Base-by-base conservation (phyloP, 805 yeast species). In the Candida jianshihensis region DNA sequence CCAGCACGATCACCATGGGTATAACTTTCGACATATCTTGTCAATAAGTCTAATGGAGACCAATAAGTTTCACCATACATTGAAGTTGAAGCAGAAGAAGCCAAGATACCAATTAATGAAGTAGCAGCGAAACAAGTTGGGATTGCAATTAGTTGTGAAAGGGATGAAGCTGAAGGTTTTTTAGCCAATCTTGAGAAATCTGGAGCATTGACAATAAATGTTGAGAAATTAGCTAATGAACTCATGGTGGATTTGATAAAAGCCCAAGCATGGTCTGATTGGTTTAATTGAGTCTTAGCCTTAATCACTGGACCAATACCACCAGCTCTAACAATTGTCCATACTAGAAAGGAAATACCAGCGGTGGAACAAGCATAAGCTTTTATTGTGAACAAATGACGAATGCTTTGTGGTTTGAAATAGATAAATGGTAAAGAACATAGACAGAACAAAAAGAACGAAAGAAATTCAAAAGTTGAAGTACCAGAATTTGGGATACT, bases 181-280 rank as follows among this genome's bases (percentile, higher is more conserved):
- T 68, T 71, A 10, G 95, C 82, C 61, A 86, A 81, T 59, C 96
- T 75, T 19, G 95, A 71, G 59, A 87, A 87, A 65, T 87, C 96
- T 2, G 96, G 94, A 13, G 92, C 84, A 61, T 87, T 87, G 36
- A 82, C 73, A 52, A 88, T 82, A 50, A 87, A 70, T 13, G 96
- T 82, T 5, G 95, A 92, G 53, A 87, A 87, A 61, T 86, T 87
- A 19, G 94, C 84, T 43, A 87, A 63, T 16, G 88, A 71, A 60
- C 78, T 81, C 95, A 88, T 83, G 22, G 78, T 68, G 6, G 90
- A 75, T 47, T 70, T 70, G 36, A 87, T 73, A 54, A 86, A 87
- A 1, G 84, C 86, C 97, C 97, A 88, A 19, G 75, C 87, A 44
- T 79, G 73, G 3, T 61, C 81, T 12, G 77, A 61, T 8, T 87